These are phyloP conservation scores for Phytophthora quininea DNA, from an alignment of 352 stramenopile genomes.

Conservation along the genomic window DNA sequence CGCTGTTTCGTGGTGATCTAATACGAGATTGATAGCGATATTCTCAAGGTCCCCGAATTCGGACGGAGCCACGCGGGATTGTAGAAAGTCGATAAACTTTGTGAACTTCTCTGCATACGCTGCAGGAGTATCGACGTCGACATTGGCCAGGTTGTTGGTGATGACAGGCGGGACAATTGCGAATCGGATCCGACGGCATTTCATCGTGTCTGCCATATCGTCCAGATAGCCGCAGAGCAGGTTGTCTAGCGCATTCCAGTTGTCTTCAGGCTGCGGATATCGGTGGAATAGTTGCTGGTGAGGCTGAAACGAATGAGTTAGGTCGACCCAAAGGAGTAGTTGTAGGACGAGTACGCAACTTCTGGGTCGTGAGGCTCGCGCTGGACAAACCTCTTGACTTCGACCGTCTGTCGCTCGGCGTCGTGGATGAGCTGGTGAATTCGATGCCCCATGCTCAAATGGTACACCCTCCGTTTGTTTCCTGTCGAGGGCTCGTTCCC, in stretches of 20 bases:
- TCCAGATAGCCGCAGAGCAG: constrained; percentile 79
- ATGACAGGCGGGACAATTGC: constrained; percentile 53
- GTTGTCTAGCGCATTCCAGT: constrained; percentile 82
- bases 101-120: constrained; percentile 56
- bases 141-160: constrained; percentile 3
- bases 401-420: constrained; percentile 69
- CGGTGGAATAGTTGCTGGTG: constrained; percentile 76
- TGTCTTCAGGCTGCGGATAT: constrained; percentile 73
- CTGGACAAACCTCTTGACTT: constrained; percentile 81
- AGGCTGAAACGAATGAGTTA: constrained; percentile 72
- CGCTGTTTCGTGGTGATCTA: constrained; percentile 24
- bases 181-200: constrained; percentile 77
- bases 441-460: constrained; percentile 81
- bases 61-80: constrained; percentile 55
- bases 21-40: constrained; percentile 49
- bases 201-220: constrained; percentile 73
- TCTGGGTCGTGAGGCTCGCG: constrained; percentile 40
- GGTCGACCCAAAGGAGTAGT: constrained; percentile 76
- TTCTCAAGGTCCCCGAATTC: constrained; percentile 59
- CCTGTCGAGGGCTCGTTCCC: constrained; percentile 24
- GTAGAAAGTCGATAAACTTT: constrained; percentile 71
- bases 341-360: constrained; percentile 58
- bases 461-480: constrained; percentile 46
- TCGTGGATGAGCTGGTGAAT: constrained; percentile 87
- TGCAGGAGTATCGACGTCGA: constrained; percentile 18